A percentile compares a stretch with the other conserved stretches of the same genome.
phyloP scores from a whole-genome alignment of 2,329 filamentous ascomycete species.

The Talaromyces sp. region DNA sequence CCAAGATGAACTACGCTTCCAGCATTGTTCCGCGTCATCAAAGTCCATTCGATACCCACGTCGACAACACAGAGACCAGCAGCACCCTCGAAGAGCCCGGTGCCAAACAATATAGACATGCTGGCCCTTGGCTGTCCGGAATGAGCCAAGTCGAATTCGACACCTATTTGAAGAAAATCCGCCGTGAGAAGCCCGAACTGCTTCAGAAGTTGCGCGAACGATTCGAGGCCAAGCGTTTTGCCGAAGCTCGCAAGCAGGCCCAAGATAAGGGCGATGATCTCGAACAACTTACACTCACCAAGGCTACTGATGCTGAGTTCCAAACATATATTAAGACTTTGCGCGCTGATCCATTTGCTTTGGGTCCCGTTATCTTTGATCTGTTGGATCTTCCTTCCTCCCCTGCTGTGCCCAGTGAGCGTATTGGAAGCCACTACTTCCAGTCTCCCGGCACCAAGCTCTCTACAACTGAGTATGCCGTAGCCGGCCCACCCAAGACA shows the following conservation, averaged over 20 bases:
- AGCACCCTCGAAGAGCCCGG: conserved; percentile 33
- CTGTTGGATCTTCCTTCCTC: conserved; percentile 60
- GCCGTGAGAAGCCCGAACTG: conserved; percentile 43
- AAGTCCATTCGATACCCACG: conserved; percentile 45
- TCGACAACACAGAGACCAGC: conserved; percentile 51
- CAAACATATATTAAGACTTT: conserved; percentile 49
- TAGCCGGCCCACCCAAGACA: conserved; percentile 59
- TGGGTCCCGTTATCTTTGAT: conserved; percentile 56
- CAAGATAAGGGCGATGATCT: conserved; percentile 46
- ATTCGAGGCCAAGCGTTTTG: conserved; percentile 35
- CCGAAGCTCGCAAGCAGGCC: conserved; percentile 40
- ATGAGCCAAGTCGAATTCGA: conserved; percentile 60
- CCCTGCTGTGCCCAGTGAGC: conserved; percentile 39
- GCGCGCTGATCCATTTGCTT: conserved; percentile 45
- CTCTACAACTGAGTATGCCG: conserved; percentile 47
- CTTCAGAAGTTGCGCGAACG: conserved; percentile 40
- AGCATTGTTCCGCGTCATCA: conserved; percentile 34
- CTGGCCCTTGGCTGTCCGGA: conserved; percentile 61
- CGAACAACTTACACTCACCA: conserved; percentile 28
- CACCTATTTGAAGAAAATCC: conserved; percentile 52
- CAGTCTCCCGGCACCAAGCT: conserved; percentile 38
- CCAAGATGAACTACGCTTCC: conserved; percentile 36
- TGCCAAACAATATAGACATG: conserved; percentile 57
- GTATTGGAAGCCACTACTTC: conserved; percentile 39
- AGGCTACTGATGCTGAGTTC: conserved; percentile 50